Conservation (phyloP, 371 early-diverging fungal species). For the Syncephalastrum sp. region DNA sequence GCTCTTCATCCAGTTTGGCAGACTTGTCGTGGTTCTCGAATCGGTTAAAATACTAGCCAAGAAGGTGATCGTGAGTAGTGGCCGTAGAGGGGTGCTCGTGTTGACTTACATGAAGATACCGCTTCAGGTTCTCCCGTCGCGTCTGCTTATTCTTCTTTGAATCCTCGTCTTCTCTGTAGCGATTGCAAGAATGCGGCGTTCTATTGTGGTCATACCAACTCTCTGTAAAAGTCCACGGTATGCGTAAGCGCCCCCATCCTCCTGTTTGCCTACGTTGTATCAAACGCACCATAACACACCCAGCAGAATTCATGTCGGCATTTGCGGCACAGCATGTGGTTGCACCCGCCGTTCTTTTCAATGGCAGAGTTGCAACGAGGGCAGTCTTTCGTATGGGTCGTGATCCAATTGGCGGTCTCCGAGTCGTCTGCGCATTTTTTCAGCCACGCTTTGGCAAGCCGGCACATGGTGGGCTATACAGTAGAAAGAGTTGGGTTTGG, state of each 20-base stretch:
- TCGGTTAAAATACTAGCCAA: constrained; percentile 80
- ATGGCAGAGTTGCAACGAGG: constrained; percentile 86
- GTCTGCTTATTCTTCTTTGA: constrained; percentile 73
- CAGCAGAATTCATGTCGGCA: constrained; percentile 84
- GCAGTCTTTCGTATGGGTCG: constrained; percentile 93
- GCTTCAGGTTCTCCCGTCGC: constrained; percentile 76
- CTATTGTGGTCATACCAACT: background rate
- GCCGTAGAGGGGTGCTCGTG: background rate
- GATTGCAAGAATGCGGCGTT: constrained; percentile 62
- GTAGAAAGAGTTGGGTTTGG: background rate
- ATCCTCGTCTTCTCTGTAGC: constrained; percentile 78
- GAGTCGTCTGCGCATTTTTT: constrained; percentile 94
- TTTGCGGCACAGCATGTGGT: constrained; percentile 87
- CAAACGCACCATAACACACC: constrained; percentile 52
- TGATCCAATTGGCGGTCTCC: constrained; percentile 94
- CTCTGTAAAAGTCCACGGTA: background rate
- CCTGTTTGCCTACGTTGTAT: background rate
- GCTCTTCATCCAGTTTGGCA: constrained; percentile 79
- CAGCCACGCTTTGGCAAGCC: constrained; percentile 78
- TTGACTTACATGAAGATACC: constrained; percentile 82
- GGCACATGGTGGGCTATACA: constrained; percentile 72
- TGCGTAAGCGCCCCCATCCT: background rate
- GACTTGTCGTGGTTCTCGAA: constrained; percentile 93
- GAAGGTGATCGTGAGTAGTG: background rate
- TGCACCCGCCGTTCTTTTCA: constrained; percentile 95